phyloP scores from a whole-genome alignment of 2,329 filamentous ascomycete species.

The Apiospora sp. region DNA sequence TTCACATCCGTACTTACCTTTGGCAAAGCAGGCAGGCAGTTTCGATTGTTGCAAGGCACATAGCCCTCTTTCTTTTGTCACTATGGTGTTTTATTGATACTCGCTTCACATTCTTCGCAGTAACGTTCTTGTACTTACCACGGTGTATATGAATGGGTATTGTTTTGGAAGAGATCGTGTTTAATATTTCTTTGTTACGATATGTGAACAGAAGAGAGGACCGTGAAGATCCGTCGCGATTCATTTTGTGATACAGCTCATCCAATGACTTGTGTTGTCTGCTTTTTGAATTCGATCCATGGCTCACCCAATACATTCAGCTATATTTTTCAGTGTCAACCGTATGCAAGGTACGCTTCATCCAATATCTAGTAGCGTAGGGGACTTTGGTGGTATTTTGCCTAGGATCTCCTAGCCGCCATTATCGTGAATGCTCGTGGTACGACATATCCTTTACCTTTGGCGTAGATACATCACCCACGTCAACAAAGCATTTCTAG shows the following conservation, averaged over 20 bases:
- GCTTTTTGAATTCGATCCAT: neutral
- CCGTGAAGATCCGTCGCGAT: neutral
- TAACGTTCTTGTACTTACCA: neutral
- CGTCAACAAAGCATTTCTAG: no score
- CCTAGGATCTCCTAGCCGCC: neutral
- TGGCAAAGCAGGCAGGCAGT: no score
- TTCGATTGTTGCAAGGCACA: no score
- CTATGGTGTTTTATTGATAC: neutral
- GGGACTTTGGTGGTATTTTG: neutral
- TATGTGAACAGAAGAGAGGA: neutral
- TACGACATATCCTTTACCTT: no score
- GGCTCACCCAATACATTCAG: neutral
- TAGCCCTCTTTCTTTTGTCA: neutral
- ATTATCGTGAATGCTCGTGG: no score
- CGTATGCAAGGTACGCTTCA: no score
- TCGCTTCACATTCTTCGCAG: neutral
- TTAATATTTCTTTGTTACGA: neutral
- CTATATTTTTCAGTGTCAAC: neutral
- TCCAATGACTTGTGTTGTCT: neutral
- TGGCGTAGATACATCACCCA: no score
- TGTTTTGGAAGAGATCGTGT: neutral
- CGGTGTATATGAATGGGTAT: neutral
- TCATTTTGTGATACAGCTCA: neutral
- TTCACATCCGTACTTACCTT: neutral
- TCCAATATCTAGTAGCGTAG: neutral